Evolutionary conservation across 2,329 filamentous ascomycete species (phyloP), one percentile per base, ranked within the genome.

Genomic region (Aureobasidium sp.): DNA sequence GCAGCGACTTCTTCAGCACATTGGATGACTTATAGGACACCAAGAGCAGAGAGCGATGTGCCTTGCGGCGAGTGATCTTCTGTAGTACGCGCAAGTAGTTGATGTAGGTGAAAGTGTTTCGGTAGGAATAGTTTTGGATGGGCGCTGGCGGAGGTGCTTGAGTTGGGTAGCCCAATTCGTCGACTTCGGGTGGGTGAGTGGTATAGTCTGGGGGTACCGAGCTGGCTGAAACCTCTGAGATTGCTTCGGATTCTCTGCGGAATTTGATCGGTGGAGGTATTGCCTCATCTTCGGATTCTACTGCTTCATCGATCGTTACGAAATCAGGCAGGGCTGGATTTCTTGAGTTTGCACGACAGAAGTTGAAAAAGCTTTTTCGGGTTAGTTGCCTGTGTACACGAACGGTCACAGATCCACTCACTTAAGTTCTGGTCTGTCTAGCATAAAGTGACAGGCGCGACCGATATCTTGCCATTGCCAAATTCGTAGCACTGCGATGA

Each of bases 11-110:
- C 69, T 92, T 89, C 29, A 99, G 83, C 69, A 97, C 96, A 63
- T 90, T 91, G 63, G 88, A 92, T 52, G 89, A 94, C 76, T 97
- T 97, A 81, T 97, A 97, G 71, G 93, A 90, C 39, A 99, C 92
- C 57, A 99, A 85, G 55, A 97, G 83, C 15, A 99, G 81, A 74
- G 96, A 96, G 61, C 94, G 88, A 76, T 99, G 94, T 1, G 93
- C 90, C 77, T 97, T 97, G 76, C 90, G 84, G 69, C 96, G 95
- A 77, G 92, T 97, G 64, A 97, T 89, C 77, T 99, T 99, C 72
- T 99, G 94, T 84, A 99, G 90, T 64, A 97, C 87, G 66, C 95
- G 91, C 24, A 99, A 82, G 75, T 95, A 93, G 76, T 96, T 97
- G 79, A 97, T 97, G 48, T 89, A 85, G 1, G 91, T 89, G 79